Conservation (phyloP, 805 yeast genomes). For the Grigorovia yakushimaensis region DNA sequence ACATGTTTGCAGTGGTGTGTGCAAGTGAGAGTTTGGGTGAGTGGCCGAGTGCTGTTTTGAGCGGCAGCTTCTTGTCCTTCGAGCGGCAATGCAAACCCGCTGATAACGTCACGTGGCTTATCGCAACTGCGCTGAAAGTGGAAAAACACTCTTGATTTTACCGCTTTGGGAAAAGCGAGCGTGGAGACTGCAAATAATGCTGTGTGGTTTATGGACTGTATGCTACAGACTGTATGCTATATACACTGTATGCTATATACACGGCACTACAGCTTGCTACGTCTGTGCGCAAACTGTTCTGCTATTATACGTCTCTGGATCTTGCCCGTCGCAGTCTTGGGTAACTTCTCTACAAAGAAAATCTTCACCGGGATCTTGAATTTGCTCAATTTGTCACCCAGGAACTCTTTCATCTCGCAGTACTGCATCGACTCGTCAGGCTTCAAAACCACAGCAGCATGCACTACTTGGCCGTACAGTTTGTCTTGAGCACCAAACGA, state of each 20-base stretch:
- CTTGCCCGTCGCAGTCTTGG: conserved; percentile 73
- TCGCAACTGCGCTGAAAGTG: too few relatives aligned
- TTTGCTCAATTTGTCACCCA: conserved; percentile 38
- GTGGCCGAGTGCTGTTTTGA: too few relatives aligned
- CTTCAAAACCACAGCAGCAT: conserved; percentile 57
- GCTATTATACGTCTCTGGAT: conserved; percentile 61
- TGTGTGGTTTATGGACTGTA: too few relatives aligned
- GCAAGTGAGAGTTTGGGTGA: too few relatives aligned
- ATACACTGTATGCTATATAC: too few relatives aligned
- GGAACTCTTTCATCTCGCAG: conserved; percentile 37
- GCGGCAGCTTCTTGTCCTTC: too few relatives aligned
- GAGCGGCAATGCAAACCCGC: too few relatives aligned
- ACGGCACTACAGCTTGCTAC: conserved; percentile 10
- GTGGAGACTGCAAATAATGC: too few relatives aligned
- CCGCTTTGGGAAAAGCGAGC: too few relatives aligned
- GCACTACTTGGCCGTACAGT: conserved; percentile 61
- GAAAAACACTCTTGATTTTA: too few relatives aligned
- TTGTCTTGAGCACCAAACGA: conserved; percentile 58
- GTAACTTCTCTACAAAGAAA: conserved; percentile 50
- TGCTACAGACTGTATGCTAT: too few relatives aligned
- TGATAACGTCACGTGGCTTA: too few relatives aligned
- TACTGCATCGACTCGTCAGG: conserved; percentile 31
- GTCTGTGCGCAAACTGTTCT: conserved; percentile 35
- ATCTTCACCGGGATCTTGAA: conserved; percentile 55
- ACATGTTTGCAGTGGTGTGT: neutral